A percentile compares a stretch with the other conserved stretches of the same genome.
These are phyloP conservation scores for Fusarium tupiense DNA, from an alignment of 2,329 filamentous ascomycete genomes.

Conservation along the genomic window DNA sequence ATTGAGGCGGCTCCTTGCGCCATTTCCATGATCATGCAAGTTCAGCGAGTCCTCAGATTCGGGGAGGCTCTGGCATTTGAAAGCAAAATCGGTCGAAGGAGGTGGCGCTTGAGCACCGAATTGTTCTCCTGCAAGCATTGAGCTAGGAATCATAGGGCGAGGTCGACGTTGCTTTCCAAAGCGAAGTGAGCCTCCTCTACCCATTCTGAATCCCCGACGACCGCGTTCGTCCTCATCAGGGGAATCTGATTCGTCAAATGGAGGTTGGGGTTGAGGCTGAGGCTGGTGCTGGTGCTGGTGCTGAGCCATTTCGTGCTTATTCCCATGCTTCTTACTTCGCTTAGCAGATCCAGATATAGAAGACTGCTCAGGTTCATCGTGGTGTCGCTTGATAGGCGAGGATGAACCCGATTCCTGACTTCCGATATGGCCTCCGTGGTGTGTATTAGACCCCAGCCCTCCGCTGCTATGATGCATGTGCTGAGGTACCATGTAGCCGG, in stretches of 20 bases:
- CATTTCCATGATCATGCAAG: neutral
- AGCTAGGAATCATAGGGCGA: constrained; percentile 21
- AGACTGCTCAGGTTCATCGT: constrained; percentile 18
- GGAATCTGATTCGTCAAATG: constrained; percentile 12
- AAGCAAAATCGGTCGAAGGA: constrained; percentile 25
- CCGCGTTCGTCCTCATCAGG: constrained; percentile 18
- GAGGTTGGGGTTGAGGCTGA: neutral
- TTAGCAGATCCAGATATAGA: constrained; percentile 14
- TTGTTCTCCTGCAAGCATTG: constrained; percentile 28
- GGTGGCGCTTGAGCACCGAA: constrained; percentile 3
- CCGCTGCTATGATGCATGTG: neutral
- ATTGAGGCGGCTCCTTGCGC: constrained; percentile 24
- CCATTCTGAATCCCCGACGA: constrained; percentile 39
- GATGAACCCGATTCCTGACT: neutral
- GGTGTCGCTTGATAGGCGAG: constrained; percentile 23
- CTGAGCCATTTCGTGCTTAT: neutral
- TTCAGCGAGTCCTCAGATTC: neutral
- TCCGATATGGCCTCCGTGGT: neutral
- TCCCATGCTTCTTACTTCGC: constrained; percentile 25
- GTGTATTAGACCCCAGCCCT: neutral
- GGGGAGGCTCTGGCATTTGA: constrained; percentile 2
- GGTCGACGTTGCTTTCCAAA: constrained; percentile 45
- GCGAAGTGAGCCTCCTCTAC: constrained; percentile 49
- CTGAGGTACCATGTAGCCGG: neutral
- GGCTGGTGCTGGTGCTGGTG: neutral